These are phyloP conservation scores for Keithomyces neogunnii DNA, from an alignment of 2,329 filamentous ascomycete species.

Conservation along the genomic window DNA sequence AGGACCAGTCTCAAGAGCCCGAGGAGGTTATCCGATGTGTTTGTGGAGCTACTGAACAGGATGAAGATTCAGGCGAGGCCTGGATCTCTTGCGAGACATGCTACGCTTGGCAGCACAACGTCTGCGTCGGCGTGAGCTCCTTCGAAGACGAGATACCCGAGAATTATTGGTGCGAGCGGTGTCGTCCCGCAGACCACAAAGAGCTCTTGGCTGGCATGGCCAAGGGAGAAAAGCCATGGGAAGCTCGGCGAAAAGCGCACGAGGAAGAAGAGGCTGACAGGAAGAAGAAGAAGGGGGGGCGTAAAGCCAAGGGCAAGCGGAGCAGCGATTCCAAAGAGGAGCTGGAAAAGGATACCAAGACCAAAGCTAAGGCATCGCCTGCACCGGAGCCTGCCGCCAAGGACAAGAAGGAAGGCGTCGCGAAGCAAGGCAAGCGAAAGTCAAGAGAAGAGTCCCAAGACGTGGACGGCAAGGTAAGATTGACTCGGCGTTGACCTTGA, in stretches of 20 bases:
- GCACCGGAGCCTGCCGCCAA: slow-evolving; percentile 32
- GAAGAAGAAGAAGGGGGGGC: slow-evolving; percentile 48
- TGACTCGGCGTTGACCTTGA: neutral
- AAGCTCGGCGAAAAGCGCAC: slow-evolving; percentile 54
- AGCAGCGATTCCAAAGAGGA: slow-evolving; percentile 59
- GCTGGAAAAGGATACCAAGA: slow-evolving; percentile 32
- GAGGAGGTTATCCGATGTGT: slow-evolving; percentile 84
- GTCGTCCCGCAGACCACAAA: slow-evolving; percentile 74
- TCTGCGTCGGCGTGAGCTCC: slow-evolving; percentile 80
- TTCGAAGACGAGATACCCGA: slow-evolving; percentile 72
- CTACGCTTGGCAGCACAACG: slow-evolving; percentile 93
- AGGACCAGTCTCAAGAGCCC: slow-evolving; percentile 46
- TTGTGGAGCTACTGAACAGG: slow-evolving; percentile 78
- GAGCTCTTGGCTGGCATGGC: slow-evolving; percentile 70
- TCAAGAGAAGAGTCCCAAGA: slow-evolving; percentile 48
- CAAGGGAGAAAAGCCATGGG: slow-evolving; percentile 81
- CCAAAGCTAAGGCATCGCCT: slow-evolving; percentile 30
- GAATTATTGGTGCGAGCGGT: slow-evolving; percentile 88
- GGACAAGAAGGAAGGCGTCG: slow-evolving; percentile 36
- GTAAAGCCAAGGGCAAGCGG: slow-evolving; percentile 57
- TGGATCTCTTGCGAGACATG: slow-evolving; percentile 97
- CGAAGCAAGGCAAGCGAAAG: slow-evolving; percentile 48
- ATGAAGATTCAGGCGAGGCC: slow-evolving; percentile 76
- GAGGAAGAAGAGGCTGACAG: slow-evolving; percentile 55
- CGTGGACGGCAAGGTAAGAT: slow-evolving; percentile 38